Evolutionary conservation across 1,284 basidiomycete species (phyloP).

Genomic region (Pseudomicrostroma phylloplanum): DNA sequence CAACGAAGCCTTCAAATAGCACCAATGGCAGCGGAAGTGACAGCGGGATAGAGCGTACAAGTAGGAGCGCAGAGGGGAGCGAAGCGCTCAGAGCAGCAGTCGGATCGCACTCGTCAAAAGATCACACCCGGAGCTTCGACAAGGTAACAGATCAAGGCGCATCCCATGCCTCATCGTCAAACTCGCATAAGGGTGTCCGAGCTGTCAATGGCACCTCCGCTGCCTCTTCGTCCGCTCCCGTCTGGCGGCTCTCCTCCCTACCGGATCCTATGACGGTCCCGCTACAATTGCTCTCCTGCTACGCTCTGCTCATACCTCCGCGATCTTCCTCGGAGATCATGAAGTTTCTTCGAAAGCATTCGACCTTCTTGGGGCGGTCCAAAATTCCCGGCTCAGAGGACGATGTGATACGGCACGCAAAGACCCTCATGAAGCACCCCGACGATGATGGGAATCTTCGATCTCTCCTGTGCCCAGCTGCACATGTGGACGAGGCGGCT

Average conservation of each 20-base stretch:
- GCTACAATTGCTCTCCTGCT: constrained; percentile 61
- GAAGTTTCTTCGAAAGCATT: constrained; percentile 24
- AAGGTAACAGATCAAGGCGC: too few relatives aligned
- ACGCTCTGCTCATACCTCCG: constrained; percentile 72
- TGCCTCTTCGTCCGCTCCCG: constrained; percentile 19
- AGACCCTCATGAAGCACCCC: neutral
- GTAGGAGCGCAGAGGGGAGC: neutral
- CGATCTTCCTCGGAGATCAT: constrained; percentile 21
- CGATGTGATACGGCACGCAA: neutral
- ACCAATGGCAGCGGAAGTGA: neutral
- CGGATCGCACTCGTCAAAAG: neutral
- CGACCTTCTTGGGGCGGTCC: constrained; percentile 2
- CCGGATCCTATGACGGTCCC: constrained; percentile 50
- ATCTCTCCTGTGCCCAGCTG: constrained; percentile 22
- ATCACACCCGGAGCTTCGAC: neutral
- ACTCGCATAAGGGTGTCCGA: too few relatives aligned
- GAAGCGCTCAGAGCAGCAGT: neutral
- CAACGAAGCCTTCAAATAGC: neutral
- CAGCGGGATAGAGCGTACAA: neutral
- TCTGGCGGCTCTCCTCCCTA: constrained; percentile 49
- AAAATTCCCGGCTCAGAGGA: neutral
- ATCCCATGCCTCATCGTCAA: too few relatives aligned
- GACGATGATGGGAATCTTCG: neutral
- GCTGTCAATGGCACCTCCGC: neutral
- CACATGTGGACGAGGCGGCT: constrained; percentile 12